Evolutionary conservation across 2,329 filamentous ascomycete species (phyloP), one percentile per base, ranked within the genome.

Genomic region (Didymellaceae sp.): DNA sequence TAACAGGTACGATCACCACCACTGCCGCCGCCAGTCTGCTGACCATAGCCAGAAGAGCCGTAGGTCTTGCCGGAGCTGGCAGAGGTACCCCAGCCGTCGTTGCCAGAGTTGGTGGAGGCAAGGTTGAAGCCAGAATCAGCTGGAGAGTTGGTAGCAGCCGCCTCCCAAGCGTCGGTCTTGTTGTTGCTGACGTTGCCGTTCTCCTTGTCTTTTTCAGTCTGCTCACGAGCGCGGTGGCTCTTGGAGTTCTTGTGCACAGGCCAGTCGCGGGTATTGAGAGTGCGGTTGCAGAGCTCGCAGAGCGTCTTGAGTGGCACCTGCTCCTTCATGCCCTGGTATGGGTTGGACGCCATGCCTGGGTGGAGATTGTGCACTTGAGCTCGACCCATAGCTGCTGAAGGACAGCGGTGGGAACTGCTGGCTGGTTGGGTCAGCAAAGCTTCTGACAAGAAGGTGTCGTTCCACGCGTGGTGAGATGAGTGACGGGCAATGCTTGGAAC

Each of bases 51-150:
- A 58, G 71, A 73, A 11, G 40, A 26, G 11, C 32, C 39, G 10
- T 34, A 43, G n/a, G 17, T 32, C 7, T 26, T 17, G 18, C n/a
- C 18, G 13, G 31, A 24, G 6, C 18, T 22, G 9, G 6, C 13
- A 33, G 44, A 46, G 18, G 18, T 14, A 48, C 68, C 61, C 69
- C 57, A 58, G 7, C 31, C 49, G 30, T 40, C 32, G 37, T 75
- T 54, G 79, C 79, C 77, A 87, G 82, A 38, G 20, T 21, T 30
- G 17, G 30, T n/a, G 28, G 32, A 11, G 11, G 37, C 26, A 7
- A 28, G 43, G 42, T 41, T 33, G 42, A 57, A 59, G 42, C 34
- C 48, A 26, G 13, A 8, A 16, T 44, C 38, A 20, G 30, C 32
- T 22, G 25, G 34, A 34, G 46, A 50, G 43, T 46, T 55, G 18